These are phyloP conservation scores for Globisporangium irregulare DNA, from an alignment of 352 stramenopile genomes.

Conservation along the genomic window DNA sequence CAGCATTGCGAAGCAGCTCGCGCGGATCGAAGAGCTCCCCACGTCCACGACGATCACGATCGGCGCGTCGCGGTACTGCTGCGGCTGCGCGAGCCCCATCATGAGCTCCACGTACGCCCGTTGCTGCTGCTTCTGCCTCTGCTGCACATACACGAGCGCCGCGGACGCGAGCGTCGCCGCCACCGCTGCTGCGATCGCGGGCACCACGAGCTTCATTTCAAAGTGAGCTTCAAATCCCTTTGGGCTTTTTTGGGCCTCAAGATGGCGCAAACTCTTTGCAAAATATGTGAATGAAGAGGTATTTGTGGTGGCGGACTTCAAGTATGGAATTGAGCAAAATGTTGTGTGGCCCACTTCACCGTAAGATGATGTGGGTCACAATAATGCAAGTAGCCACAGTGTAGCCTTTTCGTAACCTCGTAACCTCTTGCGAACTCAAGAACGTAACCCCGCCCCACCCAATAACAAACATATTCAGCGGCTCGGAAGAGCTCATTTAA, in stretches of 20 bases:
- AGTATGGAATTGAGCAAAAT: background rate
- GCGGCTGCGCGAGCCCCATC: conserved; percentile 27
- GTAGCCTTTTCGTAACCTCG: background rate
- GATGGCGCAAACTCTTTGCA: background rate
- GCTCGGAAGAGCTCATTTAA: conserved; percentile 11
- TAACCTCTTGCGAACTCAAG: background rate
- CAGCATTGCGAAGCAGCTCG: conserved; percentile 81
- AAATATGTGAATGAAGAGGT: background rate
- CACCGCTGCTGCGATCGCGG: conserved; percentile 1
- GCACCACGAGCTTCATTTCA: conserved; percentile 10
- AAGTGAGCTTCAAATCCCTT: background rate
- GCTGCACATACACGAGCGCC: background rate
- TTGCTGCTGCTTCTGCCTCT: conserved; percentile 17
- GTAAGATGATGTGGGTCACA: background rate
- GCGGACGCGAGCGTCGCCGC: conserved; percentile 7
- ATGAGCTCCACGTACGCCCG: conserved; percentile 23
- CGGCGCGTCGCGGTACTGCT: conserved; percentile 43
- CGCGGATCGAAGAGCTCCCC: conserved; percentile 91
- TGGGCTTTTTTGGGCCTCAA: background rate
- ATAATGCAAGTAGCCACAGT: background rate
- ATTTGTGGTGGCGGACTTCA: background rate
- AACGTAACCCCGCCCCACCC: background rate
- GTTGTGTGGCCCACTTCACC: background rate
- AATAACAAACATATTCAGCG: conserved; percentile 4
- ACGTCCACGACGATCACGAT: conserved; percentile 87